These are phyloP conservation scores for Cruciata laevipes DNA, from an alignment of 257 asterid species.

Conservation along the genomic window DNA sequence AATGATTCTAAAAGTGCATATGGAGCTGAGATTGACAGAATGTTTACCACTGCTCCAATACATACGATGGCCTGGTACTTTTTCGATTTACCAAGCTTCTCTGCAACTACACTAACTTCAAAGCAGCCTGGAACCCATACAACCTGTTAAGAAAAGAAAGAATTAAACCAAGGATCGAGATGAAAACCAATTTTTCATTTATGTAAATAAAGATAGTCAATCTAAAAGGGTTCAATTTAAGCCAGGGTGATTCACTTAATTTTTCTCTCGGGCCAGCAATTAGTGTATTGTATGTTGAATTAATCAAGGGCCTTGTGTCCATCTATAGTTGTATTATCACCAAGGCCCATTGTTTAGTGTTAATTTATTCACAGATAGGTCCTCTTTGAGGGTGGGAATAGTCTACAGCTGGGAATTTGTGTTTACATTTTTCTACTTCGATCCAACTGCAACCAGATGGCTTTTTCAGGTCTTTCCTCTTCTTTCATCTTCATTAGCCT, in stretches of 20 bases:
- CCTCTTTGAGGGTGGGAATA: conserved; percentile 52
- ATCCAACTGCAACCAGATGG: conserved; percentile 96
- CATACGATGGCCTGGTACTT: conserved; percentile 81
- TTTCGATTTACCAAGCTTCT: conserved; percentile 70
- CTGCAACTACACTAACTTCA: conserved; percentile 76
- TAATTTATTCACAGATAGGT: conserved; percentile 24
- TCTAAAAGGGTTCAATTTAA: background rate
- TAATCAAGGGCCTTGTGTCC: background rate
- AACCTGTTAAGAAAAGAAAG: too few relatives aligned
- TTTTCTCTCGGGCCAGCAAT: too few relatives aligned
- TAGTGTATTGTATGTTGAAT: background rate
- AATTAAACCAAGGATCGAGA: background rate
- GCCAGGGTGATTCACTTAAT: background rate
- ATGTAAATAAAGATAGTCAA: background rate
- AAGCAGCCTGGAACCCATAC: conserved; percentile 97
- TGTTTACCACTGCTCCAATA: conserved; percentile 97
- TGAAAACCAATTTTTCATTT: background rate
- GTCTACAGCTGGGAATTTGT: conserved; percentile 67
- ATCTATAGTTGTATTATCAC: too few relatives aligned
- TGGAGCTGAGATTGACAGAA: too few relatives aligned
- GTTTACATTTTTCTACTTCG: conserved; percentile 53
- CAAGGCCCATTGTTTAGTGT: background rate
- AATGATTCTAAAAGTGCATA: too few relatives aligned
- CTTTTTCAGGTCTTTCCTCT: conserved; percentile 60
- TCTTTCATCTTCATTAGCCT: conserved; percentile 64